phyloP scores from a whole-genome alignment of 352 stramenopile species.

The Phytophthora sp. region DNA sequence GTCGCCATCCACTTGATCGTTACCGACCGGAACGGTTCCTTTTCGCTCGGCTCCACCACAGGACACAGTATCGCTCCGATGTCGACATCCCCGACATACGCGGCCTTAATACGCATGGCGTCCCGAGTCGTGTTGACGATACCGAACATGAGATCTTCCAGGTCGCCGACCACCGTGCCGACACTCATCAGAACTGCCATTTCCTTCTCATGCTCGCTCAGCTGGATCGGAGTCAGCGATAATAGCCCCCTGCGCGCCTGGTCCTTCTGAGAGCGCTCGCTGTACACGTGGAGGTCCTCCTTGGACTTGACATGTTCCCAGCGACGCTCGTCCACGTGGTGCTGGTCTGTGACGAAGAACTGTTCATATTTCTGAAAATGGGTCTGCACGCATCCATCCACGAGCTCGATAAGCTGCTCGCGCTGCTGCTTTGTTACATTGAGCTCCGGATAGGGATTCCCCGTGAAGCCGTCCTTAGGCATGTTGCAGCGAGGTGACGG shows the following conservation, averaged over 20 bases:
- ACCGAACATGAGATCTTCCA: conserved; percentile 31
- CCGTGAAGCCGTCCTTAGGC: conserved; percentile 29
- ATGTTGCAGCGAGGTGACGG: conserved; percentile 11
- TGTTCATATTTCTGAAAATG: conserved; percentile 52
- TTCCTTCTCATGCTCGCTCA: conserved; percentile 20
- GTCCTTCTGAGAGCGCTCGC: conserved; percentile 30
- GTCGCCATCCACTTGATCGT: conserved; percentile 31
- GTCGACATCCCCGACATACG: conserved; percentile 18
- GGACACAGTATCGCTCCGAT: conserved; percentile 17
- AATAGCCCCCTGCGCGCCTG: conserved; percentile 7
- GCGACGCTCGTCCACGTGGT: conserved; percentile 38
- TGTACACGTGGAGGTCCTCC: conserved; percentile 52
- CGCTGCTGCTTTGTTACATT: conserved; percentile 29
- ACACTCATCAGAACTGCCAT: conserved; percentile 18
- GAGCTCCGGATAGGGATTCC: conserved; percentile 37
- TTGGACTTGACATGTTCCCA: conserved; percentile 55
- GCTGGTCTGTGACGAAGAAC: conserved; percentile 35
- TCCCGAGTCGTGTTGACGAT: conserved; percentile 22
- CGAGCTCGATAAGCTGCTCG: conserved; percentile 37
- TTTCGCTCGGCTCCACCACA: conserved; percentile 21
- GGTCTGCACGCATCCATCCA: conserved; percentile 36
- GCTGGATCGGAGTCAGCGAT: background rate
- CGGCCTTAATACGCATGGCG: conserved; percentile 24
- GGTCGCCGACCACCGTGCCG: conserved; percentile 14
- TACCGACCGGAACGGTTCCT: conserved; percentile 28